A percentile compares a stretch with the other conserved stretches of the same genome.
Conservation (phyloP, 2,329 filamentous ascomycete species). For the Alternaria ventricosa region DNA sequence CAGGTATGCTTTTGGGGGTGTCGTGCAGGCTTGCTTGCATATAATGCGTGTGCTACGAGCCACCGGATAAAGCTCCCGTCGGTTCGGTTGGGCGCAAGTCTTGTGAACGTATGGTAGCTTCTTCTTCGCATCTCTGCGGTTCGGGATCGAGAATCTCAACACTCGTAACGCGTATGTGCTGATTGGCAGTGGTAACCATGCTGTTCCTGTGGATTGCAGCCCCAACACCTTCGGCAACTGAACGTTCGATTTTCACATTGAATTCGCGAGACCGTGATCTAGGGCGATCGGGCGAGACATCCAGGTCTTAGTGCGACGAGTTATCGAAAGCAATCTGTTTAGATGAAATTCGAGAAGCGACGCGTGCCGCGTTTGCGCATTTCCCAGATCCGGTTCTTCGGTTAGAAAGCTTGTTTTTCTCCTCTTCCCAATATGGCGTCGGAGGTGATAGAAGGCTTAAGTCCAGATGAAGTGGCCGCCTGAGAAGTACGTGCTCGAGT, state of each 20-base stretch:
- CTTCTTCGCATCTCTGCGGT: not conserved
- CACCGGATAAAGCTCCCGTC: constrained; percentile 9
- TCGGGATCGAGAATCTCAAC: not conserved
- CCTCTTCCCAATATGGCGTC: not conserved
- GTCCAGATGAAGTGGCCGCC: not conserved
- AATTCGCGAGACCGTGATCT: not conserved
- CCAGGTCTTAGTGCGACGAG: not conserved
- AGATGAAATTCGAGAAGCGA: constrained; percentile 13
- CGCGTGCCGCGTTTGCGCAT: not conserved
- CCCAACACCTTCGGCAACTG: not conserved
- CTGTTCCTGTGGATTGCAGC: not conserved
- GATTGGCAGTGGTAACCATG: not conserved
- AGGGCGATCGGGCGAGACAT: not conserved
- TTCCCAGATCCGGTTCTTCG: constrained; percentile 2
- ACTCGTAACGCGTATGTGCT: not conserved
- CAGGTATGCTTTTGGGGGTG: not conserved
- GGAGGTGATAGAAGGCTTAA: not conserved
- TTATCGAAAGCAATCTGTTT: constrained; percentile 15
- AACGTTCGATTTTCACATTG: not conserved
- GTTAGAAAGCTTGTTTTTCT: constrained; percentile 10
- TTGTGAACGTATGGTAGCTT: not conserved
- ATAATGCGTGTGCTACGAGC: constrained; percentile 6
- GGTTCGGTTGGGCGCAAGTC: not conserved
- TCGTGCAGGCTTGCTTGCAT: not conserved
- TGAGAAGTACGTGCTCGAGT: not conserved